Conservation (phyloP, 2,329 filamentous ascomycete species). For the Curvularia eragrostidis region DNA sequence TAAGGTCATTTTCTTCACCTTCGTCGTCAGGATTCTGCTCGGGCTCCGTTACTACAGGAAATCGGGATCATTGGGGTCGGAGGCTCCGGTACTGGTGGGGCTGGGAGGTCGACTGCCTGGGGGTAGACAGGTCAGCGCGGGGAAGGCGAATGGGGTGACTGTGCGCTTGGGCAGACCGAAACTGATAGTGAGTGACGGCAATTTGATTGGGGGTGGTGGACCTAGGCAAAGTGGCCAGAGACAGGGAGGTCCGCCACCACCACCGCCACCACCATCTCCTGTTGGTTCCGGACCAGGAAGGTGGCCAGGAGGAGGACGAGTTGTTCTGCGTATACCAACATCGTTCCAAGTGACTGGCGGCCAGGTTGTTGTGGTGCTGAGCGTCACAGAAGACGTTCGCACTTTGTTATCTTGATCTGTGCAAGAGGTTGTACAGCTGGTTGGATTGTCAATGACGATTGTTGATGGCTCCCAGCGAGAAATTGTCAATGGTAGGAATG, state of each 20-base stretch:
- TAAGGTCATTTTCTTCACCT: background rate
- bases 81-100: background rate
- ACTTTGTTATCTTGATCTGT: background rate
- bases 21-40: background rate
- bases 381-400: background rate
- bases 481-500: constrained; percentile 13
- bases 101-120: background rate
- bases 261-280: background rate
- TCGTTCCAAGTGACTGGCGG: background rate
- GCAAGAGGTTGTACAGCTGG: background rate
- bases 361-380: background rate
- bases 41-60: background rate
- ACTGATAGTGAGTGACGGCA: background rate
- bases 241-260: background rate
- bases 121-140: background rate
- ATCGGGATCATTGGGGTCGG: background rate
- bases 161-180: background rate
- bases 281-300: background rate
- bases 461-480: background rate
- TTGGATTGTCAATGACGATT: background rate
- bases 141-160: background rate
- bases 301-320: background rate
- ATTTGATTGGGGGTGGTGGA: background rate
- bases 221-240: background rate
- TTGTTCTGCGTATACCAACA: background rate